These are phyloP conservation scores for Thelephora terrestris DNA, from an alignment of 1,284 basidiomycete genomes.

Conservation along the genomic window DNA sequence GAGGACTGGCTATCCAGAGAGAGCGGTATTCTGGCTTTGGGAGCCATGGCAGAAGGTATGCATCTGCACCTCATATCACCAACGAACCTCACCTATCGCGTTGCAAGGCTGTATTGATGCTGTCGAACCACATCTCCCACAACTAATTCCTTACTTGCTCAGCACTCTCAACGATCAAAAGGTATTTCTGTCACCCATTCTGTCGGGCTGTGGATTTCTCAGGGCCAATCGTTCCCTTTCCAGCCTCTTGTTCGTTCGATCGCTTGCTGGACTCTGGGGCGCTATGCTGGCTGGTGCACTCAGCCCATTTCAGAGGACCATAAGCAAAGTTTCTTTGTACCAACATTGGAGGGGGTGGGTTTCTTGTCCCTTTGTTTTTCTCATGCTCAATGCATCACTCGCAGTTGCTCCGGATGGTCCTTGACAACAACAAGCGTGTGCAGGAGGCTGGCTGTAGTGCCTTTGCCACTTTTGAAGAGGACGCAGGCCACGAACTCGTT, in stretches of 20 bases:
- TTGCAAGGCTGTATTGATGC: slow-evolving; percentile 85
- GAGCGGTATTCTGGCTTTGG: slow-evolving; percentile 91
- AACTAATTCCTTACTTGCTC: slow-evolving; percentile 88
- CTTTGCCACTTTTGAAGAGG: slow-evolving; percentile 97
- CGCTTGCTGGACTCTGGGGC: slow-evolving; percentile 98
- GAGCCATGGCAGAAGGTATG: slow-evolving; percentile 95
- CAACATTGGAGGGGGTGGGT: slow-evolving; percentile 95
- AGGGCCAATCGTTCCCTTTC: neutral
- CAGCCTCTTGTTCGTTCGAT: slow-evolving; percentile 96
- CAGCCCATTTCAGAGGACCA: slow-evolving; percentile 78
- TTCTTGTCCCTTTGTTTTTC: slow-evolving; percentile 5
- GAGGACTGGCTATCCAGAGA: slow-evolving; percentile 92
- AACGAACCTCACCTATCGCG: neutral
- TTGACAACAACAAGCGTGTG: slow-evolving; percentile 98
- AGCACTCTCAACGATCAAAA: slow-evolving; percentile 87
- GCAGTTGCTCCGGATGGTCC: slow-evolving; percentile 92
- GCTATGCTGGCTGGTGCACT: slow-evolving; percentile 95
- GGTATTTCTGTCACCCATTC: slow-evolving; percentile 31
- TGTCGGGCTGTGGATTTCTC: neutral
- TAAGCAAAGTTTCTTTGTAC: slow-evolving; percentile 85
- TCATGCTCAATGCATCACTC: slow-evolving; percentile 1
- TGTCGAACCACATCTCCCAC: slow-evolving; percentile 89
- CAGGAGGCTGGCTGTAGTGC: slow-evolving; percentile 99
- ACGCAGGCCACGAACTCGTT: slow-evolving; percentile 82
- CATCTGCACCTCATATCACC: slow-evolving; percentile 1